Base-by-base conservation (phyloP, 306 rosid species). In the Pachyrhizus erosus region DNA sequence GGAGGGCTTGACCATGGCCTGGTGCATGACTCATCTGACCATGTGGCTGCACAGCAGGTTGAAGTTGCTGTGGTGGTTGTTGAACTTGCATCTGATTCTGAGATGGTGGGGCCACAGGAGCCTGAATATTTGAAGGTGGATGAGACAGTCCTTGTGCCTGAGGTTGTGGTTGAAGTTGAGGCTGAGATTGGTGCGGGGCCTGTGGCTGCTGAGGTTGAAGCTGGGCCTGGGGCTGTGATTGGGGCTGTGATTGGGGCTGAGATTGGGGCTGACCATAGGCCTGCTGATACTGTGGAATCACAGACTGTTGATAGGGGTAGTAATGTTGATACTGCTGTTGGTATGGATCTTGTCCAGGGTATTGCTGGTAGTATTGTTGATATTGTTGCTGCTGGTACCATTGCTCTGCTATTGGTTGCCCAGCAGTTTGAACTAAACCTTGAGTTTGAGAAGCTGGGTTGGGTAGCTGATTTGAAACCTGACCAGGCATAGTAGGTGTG, bases 321-420 rank as follows among this genome's bases (percentile, higher is more conserved):
- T 91, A 92, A 17, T 91, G 91, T 81, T 93, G 98, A 91, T 93
- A 96, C 37, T 93, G 97, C 86, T 90, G 98, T 81, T 93, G 97
- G 74, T 89, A 91, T 40, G 91, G 92, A 83, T 95, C 98, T 88
- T 90, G 92, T 69, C 99, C 98, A 67, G 97, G 94, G 73, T 91
- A 93, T 70, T 93, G 99, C 86, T 93, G 99, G 76, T 95, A 93
- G 81, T 91, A 93, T 85, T 91, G 97, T 67, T 91, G 97, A 88
- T 92, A 93, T 70, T 90, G 97, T 79, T 92, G 97, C 75, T 94
- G 98, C 84, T 94, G 98, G 84, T 92, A 91, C 98, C 94, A 96
- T 82, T 93, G 98, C 64, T 93, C 99, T 54, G 94, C 72, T 37
- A 90, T 91, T 6, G 87, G 89, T 73, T 85, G 91, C 74, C 58